Base-by-base conservation (phyloP, 1,284 basidiomycete species). In the Rhodotorula sp. region DNA sequence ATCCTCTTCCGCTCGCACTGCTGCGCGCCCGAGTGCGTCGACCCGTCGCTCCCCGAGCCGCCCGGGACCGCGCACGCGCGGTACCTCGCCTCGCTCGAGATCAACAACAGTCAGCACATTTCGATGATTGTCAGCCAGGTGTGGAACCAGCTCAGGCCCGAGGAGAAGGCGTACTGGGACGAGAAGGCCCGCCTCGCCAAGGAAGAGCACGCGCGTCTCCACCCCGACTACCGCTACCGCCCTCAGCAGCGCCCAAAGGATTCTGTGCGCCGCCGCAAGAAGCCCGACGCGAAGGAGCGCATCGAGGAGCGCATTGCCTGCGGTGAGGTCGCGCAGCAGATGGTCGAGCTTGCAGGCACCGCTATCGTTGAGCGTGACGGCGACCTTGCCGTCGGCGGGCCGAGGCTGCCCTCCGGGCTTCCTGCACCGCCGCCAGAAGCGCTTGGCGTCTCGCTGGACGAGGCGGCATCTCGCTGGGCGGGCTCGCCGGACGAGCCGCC, bases 1-100 rank as follows among this genome's bases (percentile, higher is more conserved):
- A 96, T 97, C 78, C 88, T 97, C 81, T 97, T 94, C 83, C 87
- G 94, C 72, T 91, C 91, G 46, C 90, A 92, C 64, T 63, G 62
- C 62, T 63, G 94, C 78, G 86, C 87, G 57, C 87, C 88, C 66
- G 87, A 89, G 7, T 9, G n/a, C 21, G 27, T n/a, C 27, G 90
- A 94, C 69, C 90, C 63, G 7, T 34, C 64, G 22, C 46, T 48
- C 7, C 60, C 48, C 29, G 59, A 68, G 19, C 68, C 71, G 46
- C 75, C 75, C 22, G 74, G 64, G 29, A 76, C 70, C 34, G 73
- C 73, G 2, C 63, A 71, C 29, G 74, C 74, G 27, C 71, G 71
- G 5, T 60, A 66, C 37, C 70, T 75, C 57, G 63, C 69, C 19
- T 37, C 64, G 19, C 71, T 77, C 53, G 75, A 73, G 25, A 77